Conservation (phyloP, 768 basidiomycete genomes). For the Kwoniella mangroviensis region DNA sequence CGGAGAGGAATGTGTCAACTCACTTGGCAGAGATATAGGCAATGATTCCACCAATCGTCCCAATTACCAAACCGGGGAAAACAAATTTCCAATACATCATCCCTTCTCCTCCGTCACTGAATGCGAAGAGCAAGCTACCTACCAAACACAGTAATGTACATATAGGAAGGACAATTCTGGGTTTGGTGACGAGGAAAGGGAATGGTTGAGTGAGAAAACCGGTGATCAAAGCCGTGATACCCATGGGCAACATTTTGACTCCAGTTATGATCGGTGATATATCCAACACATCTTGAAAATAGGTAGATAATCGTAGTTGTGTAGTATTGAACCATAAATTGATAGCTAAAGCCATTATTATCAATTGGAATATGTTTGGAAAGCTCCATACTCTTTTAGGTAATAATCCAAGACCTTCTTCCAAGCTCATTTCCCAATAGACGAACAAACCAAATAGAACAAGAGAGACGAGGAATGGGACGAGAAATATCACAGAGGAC, state of each 20-base stretch:
- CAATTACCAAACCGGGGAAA: constrained; percentile 47
- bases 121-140: constrained; percentile 48
- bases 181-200: constrained; percentile 43
- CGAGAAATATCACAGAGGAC: constrained; percentile 47
- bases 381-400: constrained; percentile 44
- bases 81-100: constrained; percentile 50
- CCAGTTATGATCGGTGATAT: constrained; percentile 48
- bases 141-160: constrained; percentile 36
- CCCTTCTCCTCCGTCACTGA: constrained; percentile 40
- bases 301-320: constrained; percentile 51
- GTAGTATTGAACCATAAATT: constrained; percentile 50
- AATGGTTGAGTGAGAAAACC: constrained; percentile 35
- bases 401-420: constrained; percentile 41
- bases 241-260: constrained; percentile 50
- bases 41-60: constrained; percentile 46
- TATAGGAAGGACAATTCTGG: constrained; percentile 41
- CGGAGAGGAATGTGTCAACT: not conserved
- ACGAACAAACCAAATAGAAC: constrained; percentile 46
- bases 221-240: constrained; percentile 47
- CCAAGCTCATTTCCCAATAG: constrained; percentile 42
- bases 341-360: constrained; percentile 41
- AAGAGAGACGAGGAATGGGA: constrained; percentile 48
- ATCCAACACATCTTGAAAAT: constrained; percentile 43
- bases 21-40: constrained; percentile 46
- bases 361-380: constrained; percentile 51